A percentile compares a stretch with the other conserved stretches of the same genome.
These are phyloP conservation scores for Pleurotus tuber-regium DNA, from an alignment of 768 basidiomycete species.

Conservation along the genomic window DNA sequence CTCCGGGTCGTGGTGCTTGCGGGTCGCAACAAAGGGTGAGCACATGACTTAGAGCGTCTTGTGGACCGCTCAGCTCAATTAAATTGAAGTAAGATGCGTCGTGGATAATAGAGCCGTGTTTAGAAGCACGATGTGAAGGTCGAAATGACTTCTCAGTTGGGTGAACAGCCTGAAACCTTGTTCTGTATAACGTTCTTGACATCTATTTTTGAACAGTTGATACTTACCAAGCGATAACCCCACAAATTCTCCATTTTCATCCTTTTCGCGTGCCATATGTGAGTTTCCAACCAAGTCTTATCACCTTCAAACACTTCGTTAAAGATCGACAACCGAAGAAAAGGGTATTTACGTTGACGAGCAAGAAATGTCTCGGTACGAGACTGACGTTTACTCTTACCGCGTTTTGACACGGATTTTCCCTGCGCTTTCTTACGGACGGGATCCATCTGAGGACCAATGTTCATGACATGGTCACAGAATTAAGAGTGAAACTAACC, in stretches of 20 bases:
- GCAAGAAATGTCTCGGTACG: slow-evolving; percentile 61
- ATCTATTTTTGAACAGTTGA: neutral
- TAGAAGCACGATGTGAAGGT: slow-evolving; percentile 85
- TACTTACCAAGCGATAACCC: slow-evolving; percentile 81
- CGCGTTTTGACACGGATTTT: slow-evolving; percentile 57
- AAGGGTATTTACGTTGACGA: slow-evolving; percentile 62
- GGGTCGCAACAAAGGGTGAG: slow-evolving; percentile 63
- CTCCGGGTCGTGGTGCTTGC: slow-evolving; percentile 56
- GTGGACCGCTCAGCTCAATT: slow-evolving; percentile 70
- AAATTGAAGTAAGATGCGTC: slow-evolving; percentile 85
- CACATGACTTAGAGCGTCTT: slow-evolving; percentile 47
- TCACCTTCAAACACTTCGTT: slow-evolving; percentile 45
- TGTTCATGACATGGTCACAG: neutral
- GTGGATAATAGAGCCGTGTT: slow-evolving; percentile 83
- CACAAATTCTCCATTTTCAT: slow-evolving; percentile 94
- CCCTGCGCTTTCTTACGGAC: slow-evolving; percentile 34
- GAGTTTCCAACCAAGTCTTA: slow-evolving; percentile 94
- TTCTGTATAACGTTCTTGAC: neutral
- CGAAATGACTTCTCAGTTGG: slow-evolving; percentile 93
- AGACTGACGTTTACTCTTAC: slow-evolving; percentile 55
- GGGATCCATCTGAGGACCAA: slow-evolving; percentile 42
- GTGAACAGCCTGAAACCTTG: slow-evolving; percentile 58
- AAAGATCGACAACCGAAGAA: neutral
- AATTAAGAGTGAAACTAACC: slow-evolving; percentile 43
- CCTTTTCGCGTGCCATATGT: slow-evolving; percentile 96